Percentiles rank a stretch among this genome's conserved stretches.
Conservation (phyloP, 1,284 basidiomycete species). For the Abortiporus biennis region DNA sequence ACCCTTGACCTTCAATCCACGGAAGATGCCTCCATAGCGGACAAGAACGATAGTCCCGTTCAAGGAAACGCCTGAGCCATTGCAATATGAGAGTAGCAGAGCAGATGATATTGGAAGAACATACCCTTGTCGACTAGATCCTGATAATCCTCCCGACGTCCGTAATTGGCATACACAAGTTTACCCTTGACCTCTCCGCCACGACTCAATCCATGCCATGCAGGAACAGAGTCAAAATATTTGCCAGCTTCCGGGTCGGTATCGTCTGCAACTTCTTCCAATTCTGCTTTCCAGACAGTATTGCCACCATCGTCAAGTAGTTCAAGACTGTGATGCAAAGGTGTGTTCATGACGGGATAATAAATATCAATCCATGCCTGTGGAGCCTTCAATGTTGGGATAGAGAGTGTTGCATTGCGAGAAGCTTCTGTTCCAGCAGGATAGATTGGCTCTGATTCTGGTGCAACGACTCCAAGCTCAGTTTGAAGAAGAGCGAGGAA, state of each 20-base stretch:
- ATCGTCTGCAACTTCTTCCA: conserved; percentile 62
- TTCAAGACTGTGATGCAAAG: conserved; percentile 56
- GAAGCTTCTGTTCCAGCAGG: conserved; percentile 60
- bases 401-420: conserved; percentile 55
- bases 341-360: conserved; percentile 79
- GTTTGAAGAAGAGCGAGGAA: conserved; percentile 59
- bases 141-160: conserved; percentile 53
- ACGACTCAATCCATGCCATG: conserved; percentile 68
- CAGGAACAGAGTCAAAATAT: conserved; percentile 50
- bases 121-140: conserved; percentile 38
- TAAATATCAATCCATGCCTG: conserved; percentile 79
- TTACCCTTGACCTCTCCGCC: conserved; percentile 62
- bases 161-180: conserved; percentile 82
- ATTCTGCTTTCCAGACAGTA: conserved; percentile 61
- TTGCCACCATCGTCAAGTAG: conserved; percentile 51
- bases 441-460: conserved; percentile 48
- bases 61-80: conserved; percentile 41
- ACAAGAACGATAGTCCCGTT: conserved; percentile 80
- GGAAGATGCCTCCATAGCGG: conserved; percentile 78
- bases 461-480: conserved; percentile 46
- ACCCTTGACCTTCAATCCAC: conserved; percentile 82
- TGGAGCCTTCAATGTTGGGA: conserved; percentile 41
- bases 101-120: neutral
- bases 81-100: neutral
- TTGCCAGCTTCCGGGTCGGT: conserved; percentile 57